Evolutionary conservation across 805 yeast species (phyloP), one percentile per base, ranked within the genome.

Genomic region (Nakazawaea sp.): DNA sequence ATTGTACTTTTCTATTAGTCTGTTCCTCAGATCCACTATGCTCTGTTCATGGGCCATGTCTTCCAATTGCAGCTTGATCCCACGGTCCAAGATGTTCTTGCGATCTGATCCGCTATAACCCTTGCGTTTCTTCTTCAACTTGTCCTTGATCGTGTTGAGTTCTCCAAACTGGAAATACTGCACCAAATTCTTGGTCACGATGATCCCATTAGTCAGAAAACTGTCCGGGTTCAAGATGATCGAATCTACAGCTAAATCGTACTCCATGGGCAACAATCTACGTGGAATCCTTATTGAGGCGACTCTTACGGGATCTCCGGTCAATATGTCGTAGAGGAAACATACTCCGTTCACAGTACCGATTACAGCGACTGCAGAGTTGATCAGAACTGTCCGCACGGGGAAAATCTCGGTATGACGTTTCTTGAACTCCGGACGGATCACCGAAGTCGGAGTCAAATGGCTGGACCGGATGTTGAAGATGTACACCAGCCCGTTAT

Each of bases 101-200:
- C 48, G 41, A 11, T 57, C 56, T 8, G 45, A 13, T 4, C 30
- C 18, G 15, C 16, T 20, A 4, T 18, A 10, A 9, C 23, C n/a
- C 23, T 43, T 21, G 26, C 28, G 6, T 5, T 11, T 25, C 35
- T 43, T 44, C 40, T 40, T 21, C 7, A 7, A 7, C 10, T 21
- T 21, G 24, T 10, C 24, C 10, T 21, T 21, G 10, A 46, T 30
- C 30, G 44, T 18, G 42, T 45, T 19, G 24, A 45, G 47, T 24
- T 62, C 65, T 1, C 75, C 77, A 54, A 68, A 64, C 38, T 62
- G 65, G 45, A 72, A 72, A 44, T 66, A 66, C 41, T 70, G 75
- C 1, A 67, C 52, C 2, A 56, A 44, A 19, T 68, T 61, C 0
- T 71, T 74, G 43, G 64, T 56, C 1, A 61, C 44, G 2, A 66